Percentiles rank a stretch among this genome's conserved stretches.
These are phyloP conservation scores for Ammopiptanthus mongolicus DNA, from an alignment of 306 rosid species.

Conservation along the genomic window DNA sequence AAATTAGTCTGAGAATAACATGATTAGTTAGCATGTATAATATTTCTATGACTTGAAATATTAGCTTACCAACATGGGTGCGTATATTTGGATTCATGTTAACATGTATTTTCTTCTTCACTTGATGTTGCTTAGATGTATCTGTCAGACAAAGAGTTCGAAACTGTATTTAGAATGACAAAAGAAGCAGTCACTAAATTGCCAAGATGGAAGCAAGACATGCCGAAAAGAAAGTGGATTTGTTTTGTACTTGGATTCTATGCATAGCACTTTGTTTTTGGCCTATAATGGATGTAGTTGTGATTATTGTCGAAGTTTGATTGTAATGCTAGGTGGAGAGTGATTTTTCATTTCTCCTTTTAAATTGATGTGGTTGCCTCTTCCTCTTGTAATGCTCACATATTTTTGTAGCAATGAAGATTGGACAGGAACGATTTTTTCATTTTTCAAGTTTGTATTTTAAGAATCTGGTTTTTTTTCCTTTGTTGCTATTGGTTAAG, in stretches of 20 bases:
- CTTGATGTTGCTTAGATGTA: conserved; percentile 56
- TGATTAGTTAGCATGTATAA: no score
- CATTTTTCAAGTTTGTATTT: conserved; percentile 52
- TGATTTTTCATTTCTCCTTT: conserved; percentile 44
- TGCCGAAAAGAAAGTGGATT: conserved; percentile 84
- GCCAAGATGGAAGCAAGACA: conserved; percentile 98
- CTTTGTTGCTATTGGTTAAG: conserved; percentile 36
- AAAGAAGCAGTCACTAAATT: conserved; percentile 79
- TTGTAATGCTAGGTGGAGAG: conserved; percentile 73
- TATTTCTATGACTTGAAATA: no score
- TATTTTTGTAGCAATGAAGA: conserved; percentile 43
- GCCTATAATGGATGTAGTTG: conserved; percentile 47
- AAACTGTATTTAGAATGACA: conserved; percentile 54
- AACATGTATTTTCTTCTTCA: neutral
- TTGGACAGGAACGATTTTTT: conserved; percentile 61
- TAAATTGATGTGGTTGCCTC: conserved; percentile 41
- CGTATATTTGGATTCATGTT: conserved; percentile 5
- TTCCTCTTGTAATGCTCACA: conserved; percentile 49
- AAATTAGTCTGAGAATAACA: no score
- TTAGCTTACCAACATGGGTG: no score
- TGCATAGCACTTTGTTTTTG: conserved; percentile 44
- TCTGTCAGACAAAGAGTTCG: conserved; percentile 80
- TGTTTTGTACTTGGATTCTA: conserved; percentile 56
- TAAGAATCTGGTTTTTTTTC: conserved; percentile 21
- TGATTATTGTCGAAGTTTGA: conserved; percentile 52